Percentiles rank a stretch among this genome's conserved stretches.
phyloP scores from a whole-genome alignment of 129 eudicot species.

The Arctium minus region DNA sequence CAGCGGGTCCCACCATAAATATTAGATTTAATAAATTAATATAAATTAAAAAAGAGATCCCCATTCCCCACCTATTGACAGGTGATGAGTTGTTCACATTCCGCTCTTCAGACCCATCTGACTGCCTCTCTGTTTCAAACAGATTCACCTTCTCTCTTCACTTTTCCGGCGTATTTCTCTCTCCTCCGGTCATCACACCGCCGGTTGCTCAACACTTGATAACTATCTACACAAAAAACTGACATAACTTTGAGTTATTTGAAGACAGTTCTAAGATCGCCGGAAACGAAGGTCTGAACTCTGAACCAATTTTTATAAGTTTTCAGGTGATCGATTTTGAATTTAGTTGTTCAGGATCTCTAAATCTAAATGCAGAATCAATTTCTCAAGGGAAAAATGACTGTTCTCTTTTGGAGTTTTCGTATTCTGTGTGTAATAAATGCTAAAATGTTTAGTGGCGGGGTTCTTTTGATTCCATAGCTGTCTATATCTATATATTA shows the following conservation, averaged over 20 bases:
- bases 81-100: conserved; percentile 34
- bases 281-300: neutral
- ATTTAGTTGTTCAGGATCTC: neutral
- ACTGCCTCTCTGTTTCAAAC: conserved; percentile 24
- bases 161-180: conserved; percentile 16
- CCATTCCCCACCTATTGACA: conserved; percentile 21
- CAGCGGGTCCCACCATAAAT: neutral
- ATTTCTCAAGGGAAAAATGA: neutral
- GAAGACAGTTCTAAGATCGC: neutral
- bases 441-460: conserved; percentile 8
- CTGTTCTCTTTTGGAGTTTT: neutral
- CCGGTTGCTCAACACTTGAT: conserved; percentile 1
- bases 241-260: neutral
- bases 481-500: conserved; percentile 15
- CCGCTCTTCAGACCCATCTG: conserved; percentile 20
- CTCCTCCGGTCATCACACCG: conserved; percentile 7
- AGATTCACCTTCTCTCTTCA: conserved; percentile 20
- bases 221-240: neutral
- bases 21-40: neutral
- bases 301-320: neutral
- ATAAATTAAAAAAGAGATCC: conserved; percentile 17
- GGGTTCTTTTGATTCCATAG: conserved; percentile 9
- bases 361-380: neutral
- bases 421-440: conserved; percentile 2
- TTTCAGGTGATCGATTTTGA: conserved; percentile 21